These are phyloP conservation scores for Plasmodium gonderi DNA, from an alignment of 169 alveolate species.

Conservation along the genomic window DNA sequence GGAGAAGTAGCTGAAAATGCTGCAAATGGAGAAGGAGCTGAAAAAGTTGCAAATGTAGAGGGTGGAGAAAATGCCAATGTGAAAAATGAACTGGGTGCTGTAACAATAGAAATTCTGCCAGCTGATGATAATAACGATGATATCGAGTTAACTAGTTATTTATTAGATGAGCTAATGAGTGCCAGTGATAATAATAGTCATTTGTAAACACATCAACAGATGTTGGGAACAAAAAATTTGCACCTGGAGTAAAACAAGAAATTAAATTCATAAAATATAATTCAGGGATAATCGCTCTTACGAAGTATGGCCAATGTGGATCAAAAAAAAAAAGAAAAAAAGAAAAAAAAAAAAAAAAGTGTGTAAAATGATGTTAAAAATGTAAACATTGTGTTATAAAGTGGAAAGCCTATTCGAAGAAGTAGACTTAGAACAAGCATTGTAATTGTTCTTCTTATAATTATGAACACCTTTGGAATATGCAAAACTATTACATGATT, in stretches of 20 bases:
- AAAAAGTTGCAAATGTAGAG: no score
- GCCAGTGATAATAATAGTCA: background rate
- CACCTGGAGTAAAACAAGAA: background rate
- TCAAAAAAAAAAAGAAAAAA: background rate
- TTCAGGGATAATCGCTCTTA: background rate
- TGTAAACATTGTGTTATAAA: no score
- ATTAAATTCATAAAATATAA: background rate
- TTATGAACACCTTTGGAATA: background rate
- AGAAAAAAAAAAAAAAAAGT: background rate
- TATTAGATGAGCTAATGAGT: conserved; percentile 27
- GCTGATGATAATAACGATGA: conserved; percentile 28
- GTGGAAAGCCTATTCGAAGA: no score
- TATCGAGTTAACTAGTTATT: conserved; percentile 9
- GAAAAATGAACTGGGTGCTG: background rate
- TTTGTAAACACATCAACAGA: background rate
- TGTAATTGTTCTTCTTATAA: background rate
- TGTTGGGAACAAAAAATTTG: background rate
- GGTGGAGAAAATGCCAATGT: conserved; percentile 10
- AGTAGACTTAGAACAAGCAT: no score
- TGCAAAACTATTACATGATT: no score
- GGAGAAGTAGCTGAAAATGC: no score
- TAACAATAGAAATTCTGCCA: conserved; percentile 67
- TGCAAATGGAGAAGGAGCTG: no score
- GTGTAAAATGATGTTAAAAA: no score
- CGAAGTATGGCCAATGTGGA: background rate